Base-by-base conservation (phyloP, 495 filamentous ascomycete species). In the Neurospora sp. region DNA sequence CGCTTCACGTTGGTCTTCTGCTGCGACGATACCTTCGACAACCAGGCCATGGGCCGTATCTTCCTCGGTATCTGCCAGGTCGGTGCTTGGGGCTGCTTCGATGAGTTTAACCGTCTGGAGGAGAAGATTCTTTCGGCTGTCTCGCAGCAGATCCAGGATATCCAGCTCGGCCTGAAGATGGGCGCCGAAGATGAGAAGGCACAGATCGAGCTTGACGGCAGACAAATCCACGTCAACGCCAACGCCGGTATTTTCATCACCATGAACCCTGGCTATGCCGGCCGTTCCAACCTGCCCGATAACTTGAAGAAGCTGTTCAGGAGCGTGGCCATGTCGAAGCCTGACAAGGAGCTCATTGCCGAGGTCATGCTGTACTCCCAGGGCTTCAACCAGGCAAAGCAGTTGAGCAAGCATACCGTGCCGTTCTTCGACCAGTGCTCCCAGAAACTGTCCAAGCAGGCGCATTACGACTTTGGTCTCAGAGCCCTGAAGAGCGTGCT, bases 291-390 rank as follows among this genome's bases (percentile, higher is more conserved):
- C 82, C 83, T 99, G 76, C 96, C 96, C 1, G 96, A 99, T 82
- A 99, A 99, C 80, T 81, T 99, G 81, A 99, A 99, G 87, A 99
- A 99, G 83, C 85, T 99, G 27, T 99, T 99, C 89, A 89, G 96
- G 76, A 98, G 96, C 78, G 96, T 99, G 68, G 96, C 96, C 48
- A 99, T 99, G 96, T 98, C 96, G 10, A 98, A 98, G 81, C 96
- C 96, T 0, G 96, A 99, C 84, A 99, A 99, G 82, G 96, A 99
- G 80, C 92, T 98, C 74, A 99, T 99, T 82, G 91, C 96, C 20
- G 96, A 99, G 84, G 96, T 99, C 72, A 99, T 98, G 96, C 90
- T 99, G 27, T 99, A 96, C 84, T 99, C 96, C 6, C 96, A 99
- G 84, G 96, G 96, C 75, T 99, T 99, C 87, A 94, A 91, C 77